Evolutionary conservation across 495 filamentous ascomycete genomes (phyloP).

Genomic region (Penicillium egyptiacum): DNA sequence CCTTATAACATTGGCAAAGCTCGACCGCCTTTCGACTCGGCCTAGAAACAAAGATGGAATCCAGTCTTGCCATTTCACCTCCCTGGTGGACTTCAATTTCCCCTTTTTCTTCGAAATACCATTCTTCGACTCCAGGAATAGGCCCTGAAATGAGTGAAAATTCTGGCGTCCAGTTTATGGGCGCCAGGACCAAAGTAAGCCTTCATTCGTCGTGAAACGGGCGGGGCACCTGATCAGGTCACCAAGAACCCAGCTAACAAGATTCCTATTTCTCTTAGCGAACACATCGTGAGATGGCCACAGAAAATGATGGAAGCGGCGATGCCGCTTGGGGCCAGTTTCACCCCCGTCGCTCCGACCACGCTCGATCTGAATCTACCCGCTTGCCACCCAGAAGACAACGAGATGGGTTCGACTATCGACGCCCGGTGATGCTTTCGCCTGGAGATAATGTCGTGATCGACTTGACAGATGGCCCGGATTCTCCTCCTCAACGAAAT

Average conservation of each 20-base stretch:
- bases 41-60: slow-evolving; percentile 15
- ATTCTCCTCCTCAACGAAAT: slow-evolving; percentile 33
- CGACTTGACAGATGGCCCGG: slow-evolving; percentile 55
- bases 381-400: slow-evolving; percentile 27
- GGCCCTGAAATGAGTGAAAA: slow-evolving; percentile 39
- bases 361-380: slow-evolving; percentile 15
- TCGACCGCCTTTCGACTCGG: slow-evolving; percentile 24
- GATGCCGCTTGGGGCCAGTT: slow-evolving; percentile 24
- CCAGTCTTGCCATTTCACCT: slow-evolving; percentile 2
- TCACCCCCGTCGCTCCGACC: slow-evolving; percentile 24
- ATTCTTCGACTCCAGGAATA: neutral
- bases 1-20: slow-evolving; percentile 1
- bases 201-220: slow-evolving; percentile 12
- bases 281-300: slow-evolving; percentile 42
- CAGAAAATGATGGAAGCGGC: slow-evolving; percentile 22
- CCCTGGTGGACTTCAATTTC: slow-evolving; percentile 2
- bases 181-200: slow-evolving; percentile 45
- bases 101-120: neutral
- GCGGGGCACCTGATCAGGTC: slow-evolving; percentile 29
- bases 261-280: slow-evolving; percentile 28
- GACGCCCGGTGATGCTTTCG: slow-evolving; percentile 42
- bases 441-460: slow-evolving; percentile 45
- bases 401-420: slow-evolving; percentile 51
- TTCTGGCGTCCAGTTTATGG: slow-evolving; percentile 40
- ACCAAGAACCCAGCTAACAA: slow-evolving; percentile 10